Percentiles rank a stretch among this genome's conserved stretches.
phyloP scores from a whole-genome alignment of 768 basidiomycete species.

The Dioszegia hungarica region DNA sequence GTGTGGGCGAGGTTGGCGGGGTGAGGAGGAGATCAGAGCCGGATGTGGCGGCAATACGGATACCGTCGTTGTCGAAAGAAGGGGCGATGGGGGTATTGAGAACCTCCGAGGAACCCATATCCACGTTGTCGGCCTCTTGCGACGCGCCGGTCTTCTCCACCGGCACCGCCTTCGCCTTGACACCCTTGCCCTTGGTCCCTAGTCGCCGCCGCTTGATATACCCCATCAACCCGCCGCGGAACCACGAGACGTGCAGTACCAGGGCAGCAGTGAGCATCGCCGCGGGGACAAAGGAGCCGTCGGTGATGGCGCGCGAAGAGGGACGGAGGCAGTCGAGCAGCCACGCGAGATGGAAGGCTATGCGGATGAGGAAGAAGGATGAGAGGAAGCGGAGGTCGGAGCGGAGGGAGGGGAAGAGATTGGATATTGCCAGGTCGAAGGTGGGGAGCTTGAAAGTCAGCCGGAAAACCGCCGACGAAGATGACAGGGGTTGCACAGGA shows the following conservation, averaged over 20 bases:
- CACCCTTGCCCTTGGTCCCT: background rate
- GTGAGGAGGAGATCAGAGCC: background rate
- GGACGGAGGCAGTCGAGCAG: conserved; percentile 32
- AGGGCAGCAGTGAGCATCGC: conserved; percentile 52
- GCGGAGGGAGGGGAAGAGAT: conserved; percentile 53
- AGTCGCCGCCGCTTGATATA: conserved; percentile 46
- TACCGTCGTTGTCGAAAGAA: too few relatives aligned
- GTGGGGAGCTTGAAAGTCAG: conserved; percentile 52
- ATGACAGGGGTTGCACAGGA: too few relatives aligned
- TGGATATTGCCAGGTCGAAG: conserved; percentile 55
- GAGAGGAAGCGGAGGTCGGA: conserved; percentile 56
- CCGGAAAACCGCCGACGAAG: too few relatives aligned
- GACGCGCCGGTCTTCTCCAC: background rate
- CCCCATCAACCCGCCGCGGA: conserved; percentile 55
- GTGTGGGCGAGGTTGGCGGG: conserved; percentile 4
- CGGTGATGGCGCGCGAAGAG: conserved; percentile 39
- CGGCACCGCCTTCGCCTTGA: background rate
- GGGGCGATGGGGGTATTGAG: too few relatives aligned
- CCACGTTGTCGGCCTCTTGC: background rate
- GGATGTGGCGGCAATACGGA: background rate
- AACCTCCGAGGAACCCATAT: conserved; percentile 13
- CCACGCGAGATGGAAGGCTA: conserved; percentile 53
- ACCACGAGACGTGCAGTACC: conserved; percentile 58
- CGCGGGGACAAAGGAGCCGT: conserved; percentile 50
- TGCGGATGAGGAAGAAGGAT: conserved; percentile 57